Percentiles rank a stretch among this genome's conserved stretches.
phyloP scores from a whole-genome alignment of 306 rosid species.

The Prunus dulcis region DNA sequence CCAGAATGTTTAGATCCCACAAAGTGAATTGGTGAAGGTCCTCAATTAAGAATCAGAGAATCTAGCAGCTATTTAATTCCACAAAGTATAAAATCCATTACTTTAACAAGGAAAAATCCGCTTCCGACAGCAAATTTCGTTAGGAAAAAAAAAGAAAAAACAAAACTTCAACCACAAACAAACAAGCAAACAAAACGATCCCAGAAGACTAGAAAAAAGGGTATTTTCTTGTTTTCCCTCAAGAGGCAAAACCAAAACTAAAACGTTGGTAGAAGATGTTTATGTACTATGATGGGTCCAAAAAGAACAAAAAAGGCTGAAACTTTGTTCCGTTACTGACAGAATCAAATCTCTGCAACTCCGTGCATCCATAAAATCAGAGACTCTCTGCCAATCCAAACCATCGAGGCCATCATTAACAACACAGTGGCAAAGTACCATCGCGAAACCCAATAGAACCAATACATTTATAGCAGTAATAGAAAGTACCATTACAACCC shows the following conservation, averaged over 20 bases:
- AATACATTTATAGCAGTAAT: neutral
- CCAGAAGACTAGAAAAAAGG: neutral
- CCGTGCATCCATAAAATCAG: too few relatives aligned
- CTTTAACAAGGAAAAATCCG: neutral
- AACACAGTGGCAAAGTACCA: neutral
- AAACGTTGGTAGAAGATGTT: neutral
- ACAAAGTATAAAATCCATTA: neutral
- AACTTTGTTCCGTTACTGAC: neutral
- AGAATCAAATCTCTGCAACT: conserved; percentile 2
- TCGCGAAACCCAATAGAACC: neutral
- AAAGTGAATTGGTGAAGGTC: neutral
- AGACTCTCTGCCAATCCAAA: neutral
- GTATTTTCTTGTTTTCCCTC: too few relatives aligned
- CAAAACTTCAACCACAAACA: neutral
- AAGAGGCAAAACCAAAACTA: neutral
- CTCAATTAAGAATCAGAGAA: neutral
- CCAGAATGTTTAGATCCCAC: neutral
- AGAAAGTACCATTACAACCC: neutral
- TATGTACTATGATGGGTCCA: neutral
- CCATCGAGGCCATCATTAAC: neutral
- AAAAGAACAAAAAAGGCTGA: neutral
- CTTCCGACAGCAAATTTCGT: neutral
- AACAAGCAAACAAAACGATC: neutral
- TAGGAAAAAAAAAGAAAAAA: neutral
- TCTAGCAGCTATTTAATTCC: neutral